A percentile compares a stretch with the other conserved stretches of the same genome.
These are phyloP conservation scores for Pisolithus orientalis DNA, from an alignment of 768 basidiomycete species.

Conservation along the genomic window DNA sequence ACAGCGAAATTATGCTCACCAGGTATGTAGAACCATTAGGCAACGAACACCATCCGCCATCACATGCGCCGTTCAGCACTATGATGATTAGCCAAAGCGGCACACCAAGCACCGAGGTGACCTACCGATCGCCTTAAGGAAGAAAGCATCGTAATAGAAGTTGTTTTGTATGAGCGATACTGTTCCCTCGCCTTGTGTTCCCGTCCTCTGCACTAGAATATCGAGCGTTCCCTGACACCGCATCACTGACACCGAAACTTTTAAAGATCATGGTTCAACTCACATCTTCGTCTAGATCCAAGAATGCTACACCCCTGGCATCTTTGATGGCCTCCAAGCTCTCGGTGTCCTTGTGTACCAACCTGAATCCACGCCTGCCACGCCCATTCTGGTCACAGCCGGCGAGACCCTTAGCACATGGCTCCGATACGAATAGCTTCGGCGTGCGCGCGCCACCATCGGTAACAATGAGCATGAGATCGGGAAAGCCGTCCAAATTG, in stretches of 20 bases:
- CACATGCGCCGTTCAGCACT: slow-evolving; percentile 94
- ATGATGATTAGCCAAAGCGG: slow-evolving; percentile 1
- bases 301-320: slow-evolving; percentile 68
- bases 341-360: slow-evolving; percentile 52
- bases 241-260: slow-evolving; percentile 52
- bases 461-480: slow-evolving; percentile 59
- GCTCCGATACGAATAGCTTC: slow-evolving; percentile 56
- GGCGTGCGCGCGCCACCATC: slow-evolving; percentile 44
- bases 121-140: slow-evolving; percentile 91
- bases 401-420: slow-evolving; percentile 47
- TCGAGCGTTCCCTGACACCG: slow-evolving; percentile 83
- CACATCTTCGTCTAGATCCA: slow-evolving; percentile 96
- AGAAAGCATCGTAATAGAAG: slow-evolving; percentile 97
- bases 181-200: slow-evolving; percentile 54
- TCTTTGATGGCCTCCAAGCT: slow-evolving; percentile 65
- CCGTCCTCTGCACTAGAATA: slow-evolving; percentile 84
- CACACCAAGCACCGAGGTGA: slow-evolving; percentile 2
- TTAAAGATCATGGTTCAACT: slow-evolving; percentile 23
- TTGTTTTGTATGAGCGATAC: slow-evolving; percentile 91
- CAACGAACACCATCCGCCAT: slow-evolving; percentile 69
- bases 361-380: slow-evolving; percentile 59
- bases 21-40: slow-evolving; percentile 64
- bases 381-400: slow-evolving; percentile 50
- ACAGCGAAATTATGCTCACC: slow-evolving; percentile 40
- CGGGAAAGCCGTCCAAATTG: slow-evolving; percentile 93